Conservation (phyloP, 768 basidiomycete species). For the Termitomyces sp. region DNA sequence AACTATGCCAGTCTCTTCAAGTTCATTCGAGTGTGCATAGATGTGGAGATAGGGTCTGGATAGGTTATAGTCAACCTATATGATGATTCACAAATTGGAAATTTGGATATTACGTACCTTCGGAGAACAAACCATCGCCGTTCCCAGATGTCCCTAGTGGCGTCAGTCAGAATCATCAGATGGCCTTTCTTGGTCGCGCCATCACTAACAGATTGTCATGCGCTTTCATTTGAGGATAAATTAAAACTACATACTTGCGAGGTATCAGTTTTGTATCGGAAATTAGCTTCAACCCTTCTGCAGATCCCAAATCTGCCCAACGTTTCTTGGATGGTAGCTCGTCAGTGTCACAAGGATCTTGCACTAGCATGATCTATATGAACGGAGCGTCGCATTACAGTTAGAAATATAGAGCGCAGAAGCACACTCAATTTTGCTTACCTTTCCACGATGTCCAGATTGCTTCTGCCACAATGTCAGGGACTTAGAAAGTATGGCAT, state of each 20-base stretch:
- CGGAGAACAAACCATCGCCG: slow-evolving; percentile 84
- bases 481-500: slow-evolving; percentile 61
- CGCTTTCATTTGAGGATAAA: not conserved
- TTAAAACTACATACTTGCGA: slow-evolving; percentile 46
- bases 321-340: slow-evolving; percentile 32
- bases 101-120: slow-evolving; percentile 50
- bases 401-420: not conserved
- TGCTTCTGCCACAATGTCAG: slow-evolving; percentile 82
- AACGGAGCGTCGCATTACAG: slow-evolving; percentile 17
- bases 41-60: slow-evolving; percentile 86
- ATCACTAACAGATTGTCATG: slow-evolving; percentile 47
- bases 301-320: slow-evolving; percentile 30
- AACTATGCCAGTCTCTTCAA: slow-evolving; percentile 80
- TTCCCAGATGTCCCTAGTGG: slow-evolving; percentile 78
- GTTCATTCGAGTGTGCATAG: slow-evolving; percentile 79
- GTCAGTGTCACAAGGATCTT: slow-evolving; percentile 61
- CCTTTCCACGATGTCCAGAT: slow-evolving; percentile 75
- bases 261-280: slow-evolving; percentile 72
- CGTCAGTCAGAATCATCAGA: slow-evolving; percentile 77
- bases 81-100: not conserved
- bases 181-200: slow-evolving; percentile 82
- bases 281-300: slow-evolving; percentile 62
- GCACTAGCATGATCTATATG: slow-evolving; percentile 71
- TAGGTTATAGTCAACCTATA: not conserved
- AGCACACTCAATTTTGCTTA: slow-evolving; percentile 22